Conservation (phyloP, 768 basidiomycete genomes). For the Pleurotus eryngii region DNA sequence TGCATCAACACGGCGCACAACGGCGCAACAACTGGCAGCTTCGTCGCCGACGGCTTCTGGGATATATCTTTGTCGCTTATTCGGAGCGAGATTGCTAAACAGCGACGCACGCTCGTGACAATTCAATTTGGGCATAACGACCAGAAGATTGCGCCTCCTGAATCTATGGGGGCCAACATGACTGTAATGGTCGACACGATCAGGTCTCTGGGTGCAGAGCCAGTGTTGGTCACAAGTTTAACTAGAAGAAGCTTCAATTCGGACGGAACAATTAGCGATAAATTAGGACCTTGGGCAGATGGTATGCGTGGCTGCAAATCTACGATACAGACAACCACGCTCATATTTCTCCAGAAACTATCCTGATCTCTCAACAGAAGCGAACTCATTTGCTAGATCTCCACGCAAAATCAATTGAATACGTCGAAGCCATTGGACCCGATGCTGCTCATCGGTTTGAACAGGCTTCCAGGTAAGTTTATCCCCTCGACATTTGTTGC, state of each 20-base stretch:
- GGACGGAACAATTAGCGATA: conserved; percentile 33
- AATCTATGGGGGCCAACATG: conserved; percentile 40
- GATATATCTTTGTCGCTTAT: conserved; percentile 32
- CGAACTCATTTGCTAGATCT: conserved; percentile 36
- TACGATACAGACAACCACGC: background rate
- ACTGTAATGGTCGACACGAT: conserved; percentile 37
- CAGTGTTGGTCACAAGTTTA: conserved; percentile 38
- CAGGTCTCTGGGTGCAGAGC: conserved; percentile 32
- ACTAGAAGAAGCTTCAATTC: conserved; percentile 34
- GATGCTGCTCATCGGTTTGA: conserved; percentile 35
- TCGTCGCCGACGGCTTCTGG: conserved; percentile 35
- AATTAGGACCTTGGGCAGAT: conserved; percentile 35
- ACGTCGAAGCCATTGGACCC: conserved; percentile 37
- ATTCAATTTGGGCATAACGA: conserved; percentile 43
- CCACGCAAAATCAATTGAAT: conserved; percentile 34
- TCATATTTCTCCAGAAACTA: conserved; percentile 23
- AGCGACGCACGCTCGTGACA: conserved; percentile 32
- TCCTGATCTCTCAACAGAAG: conserved; percentile 31
- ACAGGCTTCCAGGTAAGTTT: conserved; percentile 24
- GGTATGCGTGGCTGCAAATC: conserved; percentile 15
- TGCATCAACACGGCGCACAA: conserved; percentile 40
- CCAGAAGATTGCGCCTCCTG: conserved; percentile 38
- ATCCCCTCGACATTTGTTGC: background rate
- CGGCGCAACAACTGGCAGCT: conserved; percentile 39
- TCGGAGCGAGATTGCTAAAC: conserved; percentile 30